phyloP scores from a whole-genome alignment of 2,329 filamentous ascomycete species.

The Colletotrichum theobromicola region DNA sequence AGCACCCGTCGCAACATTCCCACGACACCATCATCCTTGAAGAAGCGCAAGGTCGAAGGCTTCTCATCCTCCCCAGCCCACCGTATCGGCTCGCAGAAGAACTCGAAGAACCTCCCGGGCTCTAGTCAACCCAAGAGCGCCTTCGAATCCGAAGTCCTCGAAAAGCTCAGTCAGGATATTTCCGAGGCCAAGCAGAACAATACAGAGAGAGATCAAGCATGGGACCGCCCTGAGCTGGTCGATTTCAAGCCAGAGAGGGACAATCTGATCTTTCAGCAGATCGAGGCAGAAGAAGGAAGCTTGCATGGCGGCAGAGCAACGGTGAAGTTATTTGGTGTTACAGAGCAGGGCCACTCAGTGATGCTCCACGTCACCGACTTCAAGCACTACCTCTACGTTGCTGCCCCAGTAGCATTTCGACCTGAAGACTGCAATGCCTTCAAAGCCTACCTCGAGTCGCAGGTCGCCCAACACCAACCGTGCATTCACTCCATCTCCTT shows the following conservation, averaged over 20 bases:
- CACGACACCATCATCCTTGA: conserved; percentile 63
- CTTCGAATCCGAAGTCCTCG: conserved; percentile 92
- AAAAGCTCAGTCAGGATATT: conserved; percentile 96
- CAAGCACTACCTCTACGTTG: conserved; percentile 93
- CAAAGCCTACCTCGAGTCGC: conserved; percentile 79
- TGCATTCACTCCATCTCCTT: conserved; percentile 83
- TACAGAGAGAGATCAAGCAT: conserved; percentile 91
- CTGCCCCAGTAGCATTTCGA: conserved; percentile 83
- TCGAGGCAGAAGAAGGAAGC: conserved; percentile 91
- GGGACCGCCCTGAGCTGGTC: conserved; percentile 69
- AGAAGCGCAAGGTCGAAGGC: conserved; percentile 84
- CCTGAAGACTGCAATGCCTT: conserved; percentile 79
- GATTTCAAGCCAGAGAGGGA: conserved; percentile 64
- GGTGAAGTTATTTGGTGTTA: conserved; percentile 94
- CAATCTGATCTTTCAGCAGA: conserved; percentile 89
- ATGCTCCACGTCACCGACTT: conserved; percentile 96
- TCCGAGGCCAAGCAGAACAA: conserved; percentile 84
- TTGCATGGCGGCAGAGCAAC: conserved; percentile 77
- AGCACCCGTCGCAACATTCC: conserved; percentile 68
- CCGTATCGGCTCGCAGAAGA: conserved; percentile 68
- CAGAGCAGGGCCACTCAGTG: conserved; percentile 82
- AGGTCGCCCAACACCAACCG: conserved; percentile 74
- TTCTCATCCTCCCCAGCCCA: conserved; percentile 59
- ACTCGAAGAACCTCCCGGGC: conserved; percentile 64
- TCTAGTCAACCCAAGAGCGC: conserved; percentile 86